Evolutionary conservation across 2,329 filamentous ascomycete species (phyloP).

Genomic region (Exophiala calicioides): DNA sequence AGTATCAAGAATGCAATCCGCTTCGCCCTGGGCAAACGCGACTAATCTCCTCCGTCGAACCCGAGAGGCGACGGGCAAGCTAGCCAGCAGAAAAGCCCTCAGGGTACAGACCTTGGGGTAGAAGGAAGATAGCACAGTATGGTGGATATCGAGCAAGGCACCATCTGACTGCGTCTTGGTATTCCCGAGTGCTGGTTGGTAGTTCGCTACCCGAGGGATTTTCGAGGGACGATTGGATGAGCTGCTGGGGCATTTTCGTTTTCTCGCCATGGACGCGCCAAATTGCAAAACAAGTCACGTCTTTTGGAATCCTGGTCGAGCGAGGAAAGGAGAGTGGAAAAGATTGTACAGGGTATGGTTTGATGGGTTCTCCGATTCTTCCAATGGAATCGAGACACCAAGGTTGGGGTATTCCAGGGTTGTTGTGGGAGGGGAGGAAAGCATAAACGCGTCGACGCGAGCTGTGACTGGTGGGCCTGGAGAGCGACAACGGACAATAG

Average conservation of each 20-base stretch:
- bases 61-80: conserved; percentile 33
- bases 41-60: conserved; percentile 60
- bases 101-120: conserved; percentile 29
- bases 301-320: no score
- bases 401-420: no score
- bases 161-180: background rate
- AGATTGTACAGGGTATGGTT: no score
- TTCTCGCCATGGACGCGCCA: conserved; percentile 26
- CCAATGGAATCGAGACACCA: no score
- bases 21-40: conserved; percentile 42
- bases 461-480: no score
- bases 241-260: conserved; percentile 23
- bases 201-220: no score
- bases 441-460: no score
- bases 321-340: no score
- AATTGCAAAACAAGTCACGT: background rate
- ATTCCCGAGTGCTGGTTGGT: no score
- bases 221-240: conserved; percentile 11
- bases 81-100: conserved; percentile 25
- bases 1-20: conserved; percentile 66
- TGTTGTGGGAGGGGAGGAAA: no score
- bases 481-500: no score
- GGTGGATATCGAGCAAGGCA: conserved; percentile 8
- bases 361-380: no score
- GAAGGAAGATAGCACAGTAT: conserved; percentile 26